Conservation (phyloP, 2,329 filamentous ascomycete genomes). For the Apiospora pterosperma region DNA sequence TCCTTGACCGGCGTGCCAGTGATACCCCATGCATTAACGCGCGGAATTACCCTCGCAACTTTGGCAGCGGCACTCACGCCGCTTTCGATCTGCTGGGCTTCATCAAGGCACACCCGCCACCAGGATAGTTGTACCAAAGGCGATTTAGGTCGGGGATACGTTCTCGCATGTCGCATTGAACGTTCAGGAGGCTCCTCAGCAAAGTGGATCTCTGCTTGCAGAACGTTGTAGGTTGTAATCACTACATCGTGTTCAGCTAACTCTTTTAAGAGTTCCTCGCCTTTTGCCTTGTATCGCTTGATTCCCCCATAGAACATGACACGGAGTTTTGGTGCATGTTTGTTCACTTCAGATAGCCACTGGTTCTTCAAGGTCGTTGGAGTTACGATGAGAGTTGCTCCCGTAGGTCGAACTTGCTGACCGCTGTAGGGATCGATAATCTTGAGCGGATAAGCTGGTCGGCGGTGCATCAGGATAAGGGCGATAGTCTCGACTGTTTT, state of each 20-base stretch:
- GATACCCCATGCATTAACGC: conserved; percentile 86
- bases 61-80: conserved; percentile 80
- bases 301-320: conserved; percentile 56
- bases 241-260: conserved; percentile 55
- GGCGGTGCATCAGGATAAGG: conserved; percentile 62
- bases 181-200: conserved; percentile 68
- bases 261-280: conserved; percentile 37
- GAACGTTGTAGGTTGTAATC: conserved; percentile 63
- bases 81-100: conserved; percentile 90
- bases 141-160: conserved; percentile 64
- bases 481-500: conserved; percentile 76
- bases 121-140: conserved; percentile 78
- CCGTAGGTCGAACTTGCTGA: conserved; percentile 42
- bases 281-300: conserved; percentile 32
- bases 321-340: conserved; percentile 54
- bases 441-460: conserved; percentile 22
- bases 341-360: conserved; percentile 58
- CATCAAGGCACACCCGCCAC: conserved; percentile 80
- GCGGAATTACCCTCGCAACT: conserved; percentile 75
- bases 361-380: conserved; percentile 55
- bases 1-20: conserved; percentile 87
- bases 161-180: conserved; percentile 60
- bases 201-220: conserved; percentile 80
- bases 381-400: conserved; percentile 60
- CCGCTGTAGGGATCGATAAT: conserved; percentile 36